These are phyloP conservation scores for Epichloe bromicola DNA, from an alignment of 2,329 filamentous ascomycete species.

Conservation along the genomic window DNA sequence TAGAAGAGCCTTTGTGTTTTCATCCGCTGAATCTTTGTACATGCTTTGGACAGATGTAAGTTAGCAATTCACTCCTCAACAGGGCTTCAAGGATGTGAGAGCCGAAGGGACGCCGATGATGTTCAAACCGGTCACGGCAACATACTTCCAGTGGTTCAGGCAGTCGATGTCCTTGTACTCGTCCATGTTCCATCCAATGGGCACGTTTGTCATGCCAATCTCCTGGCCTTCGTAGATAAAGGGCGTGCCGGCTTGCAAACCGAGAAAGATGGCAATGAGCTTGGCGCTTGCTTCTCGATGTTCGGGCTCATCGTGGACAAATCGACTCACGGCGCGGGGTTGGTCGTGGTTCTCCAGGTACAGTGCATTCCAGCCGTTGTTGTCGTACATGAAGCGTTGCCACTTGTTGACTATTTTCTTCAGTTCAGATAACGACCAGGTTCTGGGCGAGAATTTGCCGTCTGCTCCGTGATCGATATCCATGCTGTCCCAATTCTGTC, in stretches of 20 bases:
- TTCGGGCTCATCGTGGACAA: slow-evolving; percentile 34
- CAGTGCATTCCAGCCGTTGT: slow-evolving; percentile 50
- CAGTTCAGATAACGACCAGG: slow-evolving; percentile 36
- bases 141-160: slow-evolving; percentile 36
- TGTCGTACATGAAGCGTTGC: slow-evolving; percentile 46
- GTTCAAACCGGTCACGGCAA: background rate
- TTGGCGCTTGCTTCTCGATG: slow-evolving; percentile 40
- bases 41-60: slow-evolving; percentile 14
- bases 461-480: slow-evolving; percentile 33
- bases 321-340: slow-evolving; percentile 45
- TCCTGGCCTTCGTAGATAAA: slow-evolving; percentile 62
- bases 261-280: slow-evolving; percentile 44
- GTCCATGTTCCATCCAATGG: slow-evolving; percentile 44
- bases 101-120: background rate
- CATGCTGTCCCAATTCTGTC: slow-evolving; percentile 20
- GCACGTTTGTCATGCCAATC: slow-evolving; percentile 53
- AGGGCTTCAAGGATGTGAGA: no score
- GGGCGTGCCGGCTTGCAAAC: slow-evolving; percentile 46
- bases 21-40: slow-evolving; percentile 25
- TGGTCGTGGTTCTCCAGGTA: slow-evolving; percentile 58
- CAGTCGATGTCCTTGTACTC: slow-evolving; percentile 58
- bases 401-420: slow-evolving; percentile 42
- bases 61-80: background rate
- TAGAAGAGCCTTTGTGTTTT: slow-evolving; percentile 22
- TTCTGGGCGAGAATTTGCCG: slow-evolving; percentile 29